Percentiles rank a stretch among this genome's conserved stretches.
Conservation (phyloP, 2,329 filamentous ascomycete species). For the Dothistroma pini region DNA sequence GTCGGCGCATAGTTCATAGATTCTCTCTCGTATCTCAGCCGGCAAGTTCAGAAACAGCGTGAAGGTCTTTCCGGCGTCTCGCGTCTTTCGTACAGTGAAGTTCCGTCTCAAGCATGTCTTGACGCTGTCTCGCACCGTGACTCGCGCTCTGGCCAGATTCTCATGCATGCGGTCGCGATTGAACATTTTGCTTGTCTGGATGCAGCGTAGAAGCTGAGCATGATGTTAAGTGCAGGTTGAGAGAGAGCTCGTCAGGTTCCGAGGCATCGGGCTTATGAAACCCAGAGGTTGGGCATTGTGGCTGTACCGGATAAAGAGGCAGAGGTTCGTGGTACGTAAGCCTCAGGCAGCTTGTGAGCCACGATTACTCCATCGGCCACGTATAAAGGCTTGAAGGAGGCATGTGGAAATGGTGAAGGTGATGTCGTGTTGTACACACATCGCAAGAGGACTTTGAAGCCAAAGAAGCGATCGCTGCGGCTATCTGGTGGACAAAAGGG, state of each 20-base stretch:
- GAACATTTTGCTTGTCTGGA: background rate
- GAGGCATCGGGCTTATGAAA: background rate
- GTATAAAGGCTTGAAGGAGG: background rate
- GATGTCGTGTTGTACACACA: background rate
- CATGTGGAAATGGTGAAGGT: background rate
- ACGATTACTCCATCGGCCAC: background rate
- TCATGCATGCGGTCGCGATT: background rate
- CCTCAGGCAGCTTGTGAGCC: background rate
- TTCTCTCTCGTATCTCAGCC: conserved; percentile 8
- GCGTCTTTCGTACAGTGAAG: conserved; percentile 3
- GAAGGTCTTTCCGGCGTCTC: background rate
- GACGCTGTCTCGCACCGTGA: background rate
- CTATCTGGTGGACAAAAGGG: background rate
- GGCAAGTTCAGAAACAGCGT: conserved; percentile 8
- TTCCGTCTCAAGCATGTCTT: conserved; percentile 1
- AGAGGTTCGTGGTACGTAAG: background rate
- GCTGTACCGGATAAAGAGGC: background rate
- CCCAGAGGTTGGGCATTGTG: conserved; percentile 1
- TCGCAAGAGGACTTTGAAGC: background rate
- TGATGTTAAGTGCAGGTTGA: background rate
- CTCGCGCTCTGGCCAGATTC: background rate
- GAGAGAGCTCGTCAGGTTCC: background rate
- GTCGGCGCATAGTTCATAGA: conserved; percentile 9
- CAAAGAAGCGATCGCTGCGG: background rate
- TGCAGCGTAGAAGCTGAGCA: background rate